Percentiles rank a stretch among this genome's conserved stretches.
phyloP scores from a whole-genome alignment of 2,329 filamentous ascomycete species.

The Xylariales sp. region DNA sequence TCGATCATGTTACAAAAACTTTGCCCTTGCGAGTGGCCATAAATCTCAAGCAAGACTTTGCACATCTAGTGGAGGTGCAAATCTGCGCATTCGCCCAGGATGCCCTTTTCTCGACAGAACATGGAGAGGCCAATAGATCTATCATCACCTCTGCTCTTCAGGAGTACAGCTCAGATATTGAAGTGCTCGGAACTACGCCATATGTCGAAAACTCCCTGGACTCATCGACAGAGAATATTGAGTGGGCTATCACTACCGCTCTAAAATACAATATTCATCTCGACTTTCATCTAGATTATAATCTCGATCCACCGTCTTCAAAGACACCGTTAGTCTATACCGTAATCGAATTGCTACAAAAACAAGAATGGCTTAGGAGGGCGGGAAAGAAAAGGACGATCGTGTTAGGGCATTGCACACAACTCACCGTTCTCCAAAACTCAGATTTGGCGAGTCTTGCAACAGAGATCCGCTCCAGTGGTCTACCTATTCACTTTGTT shows the following conservation, averaged over 20 bases:
- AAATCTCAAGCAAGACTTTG: slow-evolving; percentile 50
- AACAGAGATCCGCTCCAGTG: slow-evolving; percentile 35
- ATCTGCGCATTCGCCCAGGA: slow-evolving; percentile 70
- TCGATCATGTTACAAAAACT: slow-evolving; percentile 55
- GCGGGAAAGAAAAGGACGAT: slow-evolving; percentile 41
- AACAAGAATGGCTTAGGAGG: slow-evolving; percentile 40
- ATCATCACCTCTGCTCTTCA: slow-evolving; percentile 33
- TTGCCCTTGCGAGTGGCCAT: slow-evolving; percentile 45
- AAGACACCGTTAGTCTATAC: slow-evolving; percentile 46
- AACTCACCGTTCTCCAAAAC: slow-evolving; percentile 51
- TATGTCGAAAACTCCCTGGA: slow-evolving; percentile 58
- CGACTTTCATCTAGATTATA: slow-evolving; percentile 71
- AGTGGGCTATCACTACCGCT: slow-evolving; percentile 57
- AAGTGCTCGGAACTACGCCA: slow-evolving; percentile 62
- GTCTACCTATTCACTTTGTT: slow-evolving; percentile 60
- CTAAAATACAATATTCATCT: slow-evolving; percentile 49
- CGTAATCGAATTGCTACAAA: slow-evolving; percentile 46
- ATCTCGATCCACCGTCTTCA: slow-evolving; percentile 39
- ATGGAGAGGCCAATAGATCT: slow-evolving; percentile 44
- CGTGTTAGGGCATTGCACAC: slow-evolving; percentile 65
- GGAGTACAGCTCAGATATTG: slow-evolving; percentile 34
- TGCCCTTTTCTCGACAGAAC: slow-evolving; percentile 54
- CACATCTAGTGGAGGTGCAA: slow-evolving; percentile 53
- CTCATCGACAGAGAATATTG: slow-evolving; percentile 51
- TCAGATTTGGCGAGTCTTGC: slow-evolving; percentile 46